Conservation (phyloP, 805 yeast species). For the Cyberlindnera subsufficiens region DNA sequence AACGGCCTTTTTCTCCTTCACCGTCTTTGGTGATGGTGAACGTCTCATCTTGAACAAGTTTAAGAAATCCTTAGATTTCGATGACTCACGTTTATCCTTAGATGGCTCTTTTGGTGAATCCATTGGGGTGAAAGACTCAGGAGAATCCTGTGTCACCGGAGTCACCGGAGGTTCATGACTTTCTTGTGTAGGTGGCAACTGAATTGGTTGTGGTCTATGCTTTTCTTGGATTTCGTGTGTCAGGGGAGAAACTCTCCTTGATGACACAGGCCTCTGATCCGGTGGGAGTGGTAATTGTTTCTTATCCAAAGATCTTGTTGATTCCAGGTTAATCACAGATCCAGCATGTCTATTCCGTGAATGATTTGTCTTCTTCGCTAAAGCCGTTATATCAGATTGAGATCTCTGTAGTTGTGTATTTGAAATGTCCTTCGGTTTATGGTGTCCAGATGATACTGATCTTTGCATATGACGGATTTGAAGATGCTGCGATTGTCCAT, state of each 20-base stretch:
- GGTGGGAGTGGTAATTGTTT: conserved; percentile 5
- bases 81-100: conserved; percentile 7
- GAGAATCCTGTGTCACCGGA: conserved; percentile 1
- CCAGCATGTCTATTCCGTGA: conserved; percentile 31
- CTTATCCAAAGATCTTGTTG: no score
- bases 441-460: no score
- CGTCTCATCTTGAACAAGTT: conserved; percentile 24
- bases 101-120: conserved; percentile 2
- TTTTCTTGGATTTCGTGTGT: conserved; percentile 2
- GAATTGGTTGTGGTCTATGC: conserved; percentile 1
- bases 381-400: conserved; percentile 9
- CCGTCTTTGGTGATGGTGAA: conserved; percentile 16
- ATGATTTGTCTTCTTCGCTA: conserved; percentile 23
- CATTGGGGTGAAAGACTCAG: conserved; percentile 7
- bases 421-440: not conserved
- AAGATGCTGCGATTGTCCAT: conserved; percentile 1
- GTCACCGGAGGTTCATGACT: conserved; percentile 4
- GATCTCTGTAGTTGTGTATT: conserved; percentile 10
- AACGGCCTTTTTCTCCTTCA: conserved; percentile 7
- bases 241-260: conserved; percentile 11
- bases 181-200: not conserved
- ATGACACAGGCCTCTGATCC: not conserved
- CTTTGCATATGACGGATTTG: no score
- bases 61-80: conserved; percentile 21
- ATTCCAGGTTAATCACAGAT: conserved; percentile 14